These are phyloP conservation scores for Dictyostelium purpureum DNA, from an alignment of 78 protist genomes.

Conservation along the genomic window DNA sequence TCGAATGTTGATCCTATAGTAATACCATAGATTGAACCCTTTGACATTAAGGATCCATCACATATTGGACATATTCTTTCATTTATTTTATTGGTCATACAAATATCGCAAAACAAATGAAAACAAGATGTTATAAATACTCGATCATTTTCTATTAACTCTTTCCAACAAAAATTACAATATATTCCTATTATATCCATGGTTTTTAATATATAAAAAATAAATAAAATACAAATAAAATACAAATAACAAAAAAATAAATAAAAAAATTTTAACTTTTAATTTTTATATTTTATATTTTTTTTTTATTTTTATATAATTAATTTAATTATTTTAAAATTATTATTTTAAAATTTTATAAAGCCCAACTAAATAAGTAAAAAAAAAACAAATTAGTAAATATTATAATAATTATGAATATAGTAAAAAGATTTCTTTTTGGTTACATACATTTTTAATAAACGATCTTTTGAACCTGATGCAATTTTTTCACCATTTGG, in stretches of 20 bases:
- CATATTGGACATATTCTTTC: conserved; percentile 57
- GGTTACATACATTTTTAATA: conserved; percentile 83
- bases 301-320: background rate
- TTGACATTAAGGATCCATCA: background rate
- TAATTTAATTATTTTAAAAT: background rate
- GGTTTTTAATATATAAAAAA: background rate
- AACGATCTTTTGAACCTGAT: conserved; percentile 95
- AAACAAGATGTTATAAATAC: conserved; percentile 35
- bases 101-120: conserved; percentile 41
- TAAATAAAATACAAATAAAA: background rate
- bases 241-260: background rate
- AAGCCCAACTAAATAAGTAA: background rate
- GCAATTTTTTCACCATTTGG: conserved; percentile 97
- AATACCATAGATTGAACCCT: conserved; percentile 39
- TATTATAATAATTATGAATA: background rate
- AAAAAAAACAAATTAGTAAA: background rate
- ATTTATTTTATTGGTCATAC: conserved; percentile 3
- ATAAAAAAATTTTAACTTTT: background rate
- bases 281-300: background rate
- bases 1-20: conserved; percentile 12
- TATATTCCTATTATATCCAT: conserved; percentile 3
- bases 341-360: background rate
- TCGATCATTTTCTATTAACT: conserved; percentile 15
- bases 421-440: background rate
- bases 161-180: conserved; percentile 70